A percentile compares a stretch with the other conserved stretches of the same genome.
These are phyloP conservation scores for Codiaeum variegatum DNA, from an alignment of 441 rosid species.

Conservation along the genomic window DNA sequence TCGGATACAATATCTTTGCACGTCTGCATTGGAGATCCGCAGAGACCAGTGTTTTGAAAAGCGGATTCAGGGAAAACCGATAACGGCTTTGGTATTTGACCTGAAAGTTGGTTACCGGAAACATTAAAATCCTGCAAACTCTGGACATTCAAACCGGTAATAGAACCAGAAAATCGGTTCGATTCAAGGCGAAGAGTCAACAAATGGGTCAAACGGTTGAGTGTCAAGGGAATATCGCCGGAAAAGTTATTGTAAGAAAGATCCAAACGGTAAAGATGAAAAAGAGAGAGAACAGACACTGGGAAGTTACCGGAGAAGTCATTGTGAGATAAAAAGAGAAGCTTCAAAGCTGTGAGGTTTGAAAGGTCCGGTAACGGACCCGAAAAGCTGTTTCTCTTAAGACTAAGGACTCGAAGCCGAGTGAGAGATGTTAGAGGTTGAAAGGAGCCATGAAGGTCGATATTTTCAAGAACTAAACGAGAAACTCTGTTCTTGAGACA, in stretches of 20 bases:
- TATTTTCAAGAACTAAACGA: conserved; percentile 64
- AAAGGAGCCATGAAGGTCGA: conserved; percentile 52
- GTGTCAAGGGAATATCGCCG: conserved; percentile 45
- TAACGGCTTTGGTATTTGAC: conserved; percentile 56
- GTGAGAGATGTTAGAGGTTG: conserved; percentile 60
- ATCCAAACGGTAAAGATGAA: conserved; percentile 52
- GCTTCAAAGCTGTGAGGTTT: conserved; percentile 48
- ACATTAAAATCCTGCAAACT: conserved; percentile 65
- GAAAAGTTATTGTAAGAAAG: conserved; percentile 60
- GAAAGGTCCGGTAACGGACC: conserved; percentile 69
- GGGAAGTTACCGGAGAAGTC: conserved; percentile 62
- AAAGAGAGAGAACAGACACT: conserved; percentile 35
- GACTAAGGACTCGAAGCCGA: conserved; percentile 68
- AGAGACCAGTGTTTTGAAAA: conserved; percentile 63
- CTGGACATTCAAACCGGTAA: conserved; percentile 38
- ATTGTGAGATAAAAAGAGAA: conserved; percentile 70
- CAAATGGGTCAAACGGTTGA: conserved; percentile 66
- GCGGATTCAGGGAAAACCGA: conserved; percentile 37
- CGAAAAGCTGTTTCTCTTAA: conserved; percentile 54
- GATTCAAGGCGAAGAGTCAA: conserved; percentile 55
- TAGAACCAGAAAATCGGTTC: conserved; percentile 60
- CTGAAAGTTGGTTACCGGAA: conserved; percentile 65
- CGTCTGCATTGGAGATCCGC: conserved; percentile 59
- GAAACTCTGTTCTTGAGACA: conserved; percentile 58
- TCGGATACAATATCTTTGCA: conserved; percentile 53